Evolutionary conservation across 139 green algal genomes (phyloP).

Genomic region (Edaphochlamys debaryana): DNA sequence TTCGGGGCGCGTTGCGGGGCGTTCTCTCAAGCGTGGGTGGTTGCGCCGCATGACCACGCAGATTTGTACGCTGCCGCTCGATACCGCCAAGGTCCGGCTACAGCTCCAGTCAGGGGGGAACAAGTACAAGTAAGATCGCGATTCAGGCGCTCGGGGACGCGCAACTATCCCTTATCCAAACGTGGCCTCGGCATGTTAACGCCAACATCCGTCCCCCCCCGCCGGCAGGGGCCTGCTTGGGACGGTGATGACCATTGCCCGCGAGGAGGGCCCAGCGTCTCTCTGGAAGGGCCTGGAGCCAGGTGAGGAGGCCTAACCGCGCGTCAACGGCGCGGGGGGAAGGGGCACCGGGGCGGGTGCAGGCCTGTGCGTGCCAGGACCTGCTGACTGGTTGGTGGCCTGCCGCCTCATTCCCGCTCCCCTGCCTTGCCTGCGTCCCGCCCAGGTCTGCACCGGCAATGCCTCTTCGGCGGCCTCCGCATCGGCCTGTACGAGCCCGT

Average conservation of each 20-base stretch:
- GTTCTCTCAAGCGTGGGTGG: too few species aligned
- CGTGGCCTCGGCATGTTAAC: too few species aligned
- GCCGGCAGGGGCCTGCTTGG: constrained; percentile 92
- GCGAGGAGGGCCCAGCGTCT: constrained; percentile 87
- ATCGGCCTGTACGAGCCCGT: constrained; percentile 99
- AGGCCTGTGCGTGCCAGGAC: too few species aligned
- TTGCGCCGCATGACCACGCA: too few species aligned
- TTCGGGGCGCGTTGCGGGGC: too few species aligned
- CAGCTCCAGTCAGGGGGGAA: constrained; percentile 83
- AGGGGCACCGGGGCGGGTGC: too few species aligned
- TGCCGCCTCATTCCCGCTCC: too few species aligned
- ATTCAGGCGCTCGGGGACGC: neutral
- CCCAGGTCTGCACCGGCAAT: constrained; percentile 93
- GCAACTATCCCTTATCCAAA: neutral
- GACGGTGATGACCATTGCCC: constrained; percentile 89
- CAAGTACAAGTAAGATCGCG: constrained; percentile 66
- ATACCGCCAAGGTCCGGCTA: constrained; percentile 97
- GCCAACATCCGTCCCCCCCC: too few species aligned
- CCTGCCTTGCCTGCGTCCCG: too few species aligned
- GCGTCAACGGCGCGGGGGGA: too few species aligned
- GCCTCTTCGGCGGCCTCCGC: constrained; percentile 94
- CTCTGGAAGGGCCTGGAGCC: constrained; percentile 97
- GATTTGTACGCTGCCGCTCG: constrained; percentile 85
- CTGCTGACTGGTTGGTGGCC: too few species aligned
- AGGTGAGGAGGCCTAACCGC: constrained; percentile 65